Conservation (phyloP, 345 rosid genomes). For the Populus simonii region DNA sequence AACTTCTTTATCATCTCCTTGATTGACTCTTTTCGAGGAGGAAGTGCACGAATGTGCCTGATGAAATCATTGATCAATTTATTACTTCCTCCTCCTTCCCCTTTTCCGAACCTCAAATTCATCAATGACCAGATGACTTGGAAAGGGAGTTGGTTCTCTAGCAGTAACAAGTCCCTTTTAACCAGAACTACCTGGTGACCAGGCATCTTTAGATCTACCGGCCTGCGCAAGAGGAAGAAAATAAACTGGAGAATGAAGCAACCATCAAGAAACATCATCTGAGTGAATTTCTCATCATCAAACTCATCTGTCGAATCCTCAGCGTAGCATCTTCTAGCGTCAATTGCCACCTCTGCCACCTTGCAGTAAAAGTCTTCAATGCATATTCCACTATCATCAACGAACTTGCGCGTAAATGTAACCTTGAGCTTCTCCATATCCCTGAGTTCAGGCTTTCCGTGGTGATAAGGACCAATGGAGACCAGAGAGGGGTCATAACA, state of each 20-base stretch:
- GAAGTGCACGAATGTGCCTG: background rate
- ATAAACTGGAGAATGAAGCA: conserved; percentile 1
- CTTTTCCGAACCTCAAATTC: too few relatives aligned
- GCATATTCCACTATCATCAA: background rate
- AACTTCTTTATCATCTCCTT: too few relatives aligned
- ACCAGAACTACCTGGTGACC: background rate
- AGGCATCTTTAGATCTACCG: background rate
- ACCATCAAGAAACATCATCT: background rate
- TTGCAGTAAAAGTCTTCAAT: too few relatives aligned
- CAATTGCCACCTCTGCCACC: too few relatives aligned
- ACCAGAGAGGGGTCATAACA: background rate
- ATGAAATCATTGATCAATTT: background rate
- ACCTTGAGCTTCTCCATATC: too few relatives aligned
- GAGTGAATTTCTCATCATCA: background rate
- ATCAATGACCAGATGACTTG: conserved; percentile 8
- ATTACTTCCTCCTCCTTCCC: background rate
- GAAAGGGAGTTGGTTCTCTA: conserved; percentile 33
- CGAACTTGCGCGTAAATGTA: background rate
- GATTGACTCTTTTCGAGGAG: too few relatives aligned
- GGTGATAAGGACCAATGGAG: conserved; percentile 15
- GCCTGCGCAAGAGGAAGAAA: too few relatives aligned
- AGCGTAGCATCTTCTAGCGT: background rate
- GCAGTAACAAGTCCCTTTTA: conserved; percentile 22
- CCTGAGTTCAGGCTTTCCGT: background rate
- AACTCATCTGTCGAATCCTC: background rate